These are phyloP conservation scores for Protea cynaroides DNA, from an alignment of 164 flowering plant species.

Conservation along the genomic window DNA sequence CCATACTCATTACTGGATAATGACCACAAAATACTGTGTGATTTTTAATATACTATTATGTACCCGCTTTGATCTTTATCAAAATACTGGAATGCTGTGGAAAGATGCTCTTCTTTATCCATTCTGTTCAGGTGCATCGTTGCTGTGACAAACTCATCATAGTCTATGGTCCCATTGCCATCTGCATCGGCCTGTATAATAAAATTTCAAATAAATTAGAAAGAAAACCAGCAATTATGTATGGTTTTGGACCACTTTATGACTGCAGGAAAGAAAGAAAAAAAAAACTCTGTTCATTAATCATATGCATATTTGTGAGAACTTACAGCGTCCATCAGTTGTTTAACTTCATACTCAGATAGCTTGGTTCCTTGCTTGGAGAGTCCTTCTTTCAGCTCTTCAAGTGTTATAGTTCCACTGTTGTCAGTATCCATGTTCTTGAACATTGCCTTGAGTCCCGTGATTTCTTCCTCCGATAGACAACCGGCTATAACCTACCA, in stretches of 20 bases:
- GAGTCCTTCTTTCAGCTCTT: slow-evolving; percentile 61
- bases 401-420: slow-evolving; percentile 67
- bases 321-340: slow-evolving; percentile 70
- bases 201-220: neutral
- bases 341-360: slow-evolving; percentile 55
- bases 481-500: slow-evolving; percentile 64
- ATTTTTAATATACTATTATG: neutral
- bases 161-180: slow-evolving; percentile 93
- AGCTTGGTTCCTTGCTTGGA: slow-evolving; percentile 63
- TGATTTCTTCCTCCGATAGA: slow-evolving; percentile 72
- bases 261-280: too few species aligned
- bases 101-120: slow-evolving; percentile 94
- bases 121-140: slow-evolving; percentile 87
- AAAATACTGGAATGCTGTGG: slow-evolving; percentile 88
- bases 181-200: slow-evolving; percentile 84
- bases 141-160: slow-evolving; percentile 95
- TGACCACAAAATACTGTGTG: neutral
- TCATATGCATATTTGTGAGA: neutral
- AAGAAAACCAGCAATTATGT: neutral
- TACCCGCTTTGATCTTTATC: slow-evolving; percentile 96
- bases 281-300: neutral
- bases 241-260: neutral
- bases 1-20: neutral
- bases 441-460: slow-evolving; percentile 71
- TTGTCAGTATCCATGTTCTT: slow-evolving; percentile 60